Percentiles rank a stretch among this genome's conserved stretches.
phyloP scores from a whole-genome alignment of 169 alveolate genomes.

The Eimeria necatrix region DNA sequence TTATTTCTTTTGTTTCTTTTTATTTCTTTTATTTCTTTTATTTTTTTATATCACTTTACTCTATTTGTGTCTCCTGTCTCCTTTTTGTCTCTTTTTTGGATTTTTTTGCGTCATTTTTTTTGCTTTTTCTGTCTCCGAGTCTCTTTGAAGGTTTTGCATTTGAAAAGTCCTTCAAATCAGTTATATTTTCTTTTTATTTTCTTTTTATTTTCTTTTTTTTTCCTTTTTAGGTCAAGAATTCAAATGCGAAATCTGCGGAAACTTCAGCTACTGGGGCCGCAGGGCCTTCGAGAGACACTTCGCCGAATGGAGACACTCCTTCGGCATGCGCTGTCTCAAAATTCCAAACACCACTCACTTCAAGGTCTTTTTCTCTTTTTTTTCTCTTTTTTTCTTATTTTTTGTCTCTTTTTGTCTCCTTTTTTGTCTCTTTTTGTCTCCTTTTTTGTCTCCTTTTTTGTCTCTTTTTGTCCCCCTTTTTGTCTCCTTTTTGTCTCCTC shows the following conservation, averaged over 20 bases:
- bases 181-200: too few species aligned
- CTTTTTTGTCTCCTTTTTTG: neutral
- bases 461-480: neutral
- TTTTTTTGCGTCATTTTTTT: too few species aligned
- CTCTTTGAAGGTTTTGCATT: too few species aligned
- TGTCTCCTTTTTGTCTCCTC: neutral
- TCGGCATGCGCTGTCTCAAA: slow-evolving; percentile 99
- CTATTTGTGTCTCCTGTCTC: too few species aligned
- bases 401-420: neutral
- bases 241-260: slow-evolving; percentile 99
- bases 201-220: neutral
- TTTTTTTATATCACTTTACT: too few species aligned
- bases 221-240: slow-evolving; percentile 92
- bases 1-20: too few species aligned
- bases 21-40: too few species aligned
- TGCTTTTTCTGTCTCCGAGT: too few species aligned
- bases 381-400: neutral
- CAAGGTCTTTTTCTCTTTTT: slow-evolving; percentile 86
- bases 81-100: too few species aligned
- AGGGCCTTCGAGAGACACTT: slow-evolving; percentile 99
- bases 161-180: too few species aligned
- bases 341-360: slow-evolving; percentile 99
- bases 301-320: slow-evolving; percentile 99
- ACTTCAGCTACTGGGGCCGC: slow-evolving; percentile 99
- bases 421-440: neutral